Conservation (phyloP, 2,329 filamentous ascomycete species). For the Monosporascus sp. region DNA sequence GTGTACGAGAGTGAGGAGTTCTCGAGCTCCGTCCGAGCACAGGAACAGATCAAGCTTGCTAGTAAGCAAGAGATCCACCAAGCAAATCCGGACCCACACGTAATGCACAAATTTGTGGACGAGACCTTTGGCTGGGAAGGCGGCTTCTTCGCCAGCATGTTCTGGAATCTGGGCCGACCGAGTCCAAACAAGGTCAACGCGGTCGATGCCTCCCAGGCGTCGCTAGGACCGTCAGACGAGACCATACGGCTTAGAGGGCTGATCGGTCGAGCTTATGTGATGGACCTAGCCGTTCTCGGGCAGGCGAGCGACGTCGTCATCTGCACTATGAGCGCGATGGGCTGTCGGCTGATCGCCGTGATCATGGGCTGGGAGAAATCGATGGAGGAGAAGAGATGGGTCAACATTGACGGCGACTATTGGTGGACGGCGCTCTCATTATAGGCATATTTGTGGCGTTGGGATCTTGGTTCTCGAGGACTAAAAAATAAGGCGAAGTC, state of each 20-base stretch:
- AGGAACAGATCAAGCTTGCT: conserved; percentile 72
- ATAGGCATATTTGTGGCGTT: conserved; percentile 11
- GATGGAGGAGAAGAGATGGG: conserved; percentile 58
- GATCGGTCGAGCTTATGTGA: conserved; percentile 73
- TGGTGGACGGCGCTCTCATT: conserved; percentile 50
- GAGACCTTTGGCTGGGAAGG: conserved; percentile 83
- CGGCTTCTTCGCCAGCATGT: conserved; percentile 77
- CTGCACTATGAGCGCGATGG: conserved; percentile 69
- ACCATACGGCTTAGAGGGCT: conserved; percentile 67
- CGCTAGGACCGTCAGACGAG: conserved; percentile 37
- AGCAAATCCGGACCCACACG: conserved; percentile 37
- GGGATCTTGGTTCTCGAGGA: neutral
- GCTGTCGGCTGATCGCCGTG: conserved; percentile 71
- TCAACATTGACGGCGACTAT: conserved; percentile 72
- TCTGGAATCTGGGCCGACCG: conserved; percentile 68
- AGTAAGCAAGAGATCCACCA: conserved; percentile 49
- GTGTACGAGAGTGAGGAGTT: conserved; percentile 66
- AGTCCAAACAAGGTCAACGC: conserved; percentile 33
- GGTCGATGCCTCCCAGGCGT: conserved; percentile 27
- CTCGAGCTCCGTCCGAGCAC: conserved; percentile 53
- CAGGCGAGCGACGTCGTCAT: conserved; percentile 65
- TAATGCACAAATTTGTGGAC: conserved; percentile 64
- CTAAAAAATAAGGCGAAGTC: no score
- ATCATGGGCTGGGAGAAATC: conserved; percentile 82
- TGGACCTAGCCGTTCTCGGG: conserved; percentile 73